Evolutionary conservation across 768 basidiomycete species (phyloP).

Genomic region (Boletus huronensis): DNA sequence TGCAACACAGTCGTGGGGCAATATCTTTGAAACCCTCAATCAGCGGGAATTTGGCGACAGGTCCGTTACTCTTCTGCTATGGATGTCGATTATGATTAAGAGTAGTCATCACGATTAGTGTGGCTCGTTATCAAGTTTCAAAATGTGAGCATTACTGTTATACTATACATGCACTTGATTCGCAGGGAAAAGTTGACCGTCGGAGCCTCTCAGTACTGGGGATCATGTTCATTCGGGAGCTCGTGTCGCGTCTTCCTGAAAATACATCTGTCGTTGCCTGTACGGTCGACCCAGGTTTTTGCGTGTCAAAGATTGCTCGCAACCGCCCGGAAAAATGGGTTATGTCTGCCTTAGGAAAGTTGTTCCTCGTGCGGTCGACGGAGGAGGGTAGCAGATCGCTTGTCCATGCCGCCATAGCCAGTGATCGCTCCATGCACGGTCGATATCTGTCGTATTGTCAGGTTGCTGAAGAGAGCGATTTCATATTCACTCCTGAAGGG

Average conservation of each 20-base stretch:
- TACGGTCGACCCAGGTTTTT: slow-evolving; percentile 34
- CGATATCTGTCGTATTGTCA: slow-evolving; percentile 27
- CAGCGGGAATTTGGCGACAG: slow-evolving; percentile 20
- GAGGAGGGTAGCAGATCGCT: slow-evolving; percentile 37
- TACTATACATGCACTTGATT: background rate
- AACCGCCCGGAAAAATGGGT: background rate
- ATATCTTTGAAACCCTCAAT: slow-evolving; percentile 26
- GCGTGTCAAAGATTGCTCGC: slow-evolving; percentile 28
- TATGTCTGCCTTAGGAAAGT: background rate
- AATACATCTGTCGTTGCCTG: slow-evolving; percentile 23
- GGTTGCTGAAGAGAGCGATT: slow-evolving; percentile 31
- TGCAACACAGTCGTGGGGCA: background rate
- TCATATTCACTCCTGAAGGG: slow-evolving; percentile 27
- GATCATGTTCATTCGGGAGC: slow-evolving; percentile 34
- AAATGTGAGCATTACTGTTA: slow-evolving; percentile 19
- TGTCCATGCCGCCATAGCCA: slow-evolving; percentile 31
- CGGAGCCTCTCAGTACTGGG: slow-evolving; percentile 23
- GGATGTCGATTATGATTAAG: background rate
- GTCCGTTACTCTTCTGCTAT: slow-evolving; percentile 10
- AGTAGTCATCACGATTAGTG: background rate
- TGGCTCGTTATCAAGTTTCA: slow-evolving; percentile 20
- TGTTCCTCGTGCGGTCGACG: slow-evolving; percentile 25
- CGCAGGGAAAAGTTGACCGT: background rate
- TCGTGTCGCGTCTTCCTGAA: slow-evolving; percentile 27
- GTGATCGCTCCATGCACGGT: slow-evolving; percentile 27